Conservation (phyloP, 768 basidiomycete genomes). For the Rubroboletus pulcherrimus region DNA sequence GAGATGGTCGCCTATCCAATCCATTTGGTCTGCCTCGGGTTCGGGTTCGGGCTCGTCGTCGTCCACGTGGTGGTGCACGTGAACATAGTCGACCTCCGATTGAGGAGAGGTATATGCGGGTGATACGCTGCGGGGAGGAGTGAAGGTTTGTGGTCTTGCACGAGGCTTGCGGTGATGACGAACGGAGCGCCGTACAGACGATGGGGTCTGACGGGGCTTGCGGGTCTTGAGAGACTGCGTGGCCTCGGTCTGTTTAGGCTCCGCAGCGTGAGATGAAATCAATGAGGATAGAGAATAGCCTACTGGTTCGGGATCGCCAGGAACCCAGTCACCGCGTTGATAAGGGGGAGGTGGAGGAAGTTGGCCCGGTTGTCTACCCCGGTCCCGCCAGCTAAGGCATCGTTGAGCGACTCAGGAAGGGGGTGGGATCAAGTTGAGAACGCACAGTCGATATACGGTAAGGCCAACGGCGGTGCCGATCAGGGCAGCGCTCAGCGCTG, state of each 20-base stretch:
- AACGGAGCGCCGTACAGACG: slow-evolving; percentile 33
- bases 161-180: slow-evolving; percentile 37
- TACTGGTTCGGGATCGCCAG: slow-evolving; percentile 37
- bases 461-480: slow-evolving; percentile 85
- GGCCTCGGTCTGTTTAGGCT: slow-evolving; percentile 32
- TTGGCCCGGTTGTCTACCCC: slow-evolving; percentile 53
- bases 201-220: slow-evolving; percentile 33
- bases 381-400: slow-evolving; percentile 65
- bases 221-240: slow-evolving; percentile 38
- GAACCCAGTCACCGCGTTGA: slow-evolving; percentile 56
- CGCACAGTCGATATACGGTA: slow-evolving; percentile 83
- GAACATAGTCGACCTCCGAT: slow-evolving; percentile 44
- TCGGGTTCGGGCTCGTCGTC: slow-evolving; percentile 34
- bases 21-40: slow-evolving; percentile 58
- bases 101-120: slow-evolving; percentile 29
- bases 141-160: slow-evolving; percentile 19
- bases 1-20: slow-evolving; percentile 76
- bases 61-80: slow-evolving; percentile 28
- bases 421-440: slow-evolving; percentile 12
- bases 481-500: slow-evolving; percentile 79
- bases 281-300: slow-evolving; percentile 5
- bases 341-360: slow-evolving; percentile 62
- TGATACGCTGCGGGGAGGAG: slow-evolving; percentile 27
- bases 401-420: slow-evolving; percentile 1
- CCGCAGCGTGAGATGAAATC: slow-evolving; percentile 11